Evolutionary conservation across 257 asterid genomes (phyloP).

Genomic region (Solanum ossicruentum): DNA sequence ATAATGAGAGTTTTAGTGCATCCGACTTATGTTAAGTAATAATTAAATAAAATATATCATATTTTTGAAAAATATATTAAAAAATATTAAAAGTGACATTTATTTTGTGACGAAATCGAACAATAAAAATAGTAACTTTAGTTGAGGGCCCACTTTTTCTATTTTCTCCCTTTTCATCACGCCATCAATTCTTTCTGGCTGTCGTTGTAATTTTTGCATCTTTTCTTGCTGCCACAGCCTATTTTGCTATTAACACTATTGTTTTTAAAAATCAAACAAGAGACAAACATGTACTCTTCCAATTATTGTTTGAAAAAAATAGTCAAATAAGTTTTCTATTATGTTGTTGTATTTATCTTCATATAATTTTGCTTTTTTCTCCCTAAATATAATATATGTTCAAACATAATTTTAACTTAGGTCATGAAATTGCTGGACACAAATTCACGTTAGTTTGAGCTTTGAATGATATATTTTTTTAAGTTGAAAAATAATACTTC

Average conservation of each 20-base stretch:
- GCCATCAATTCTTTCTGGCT: not conserved
- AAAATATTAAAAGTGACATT: not conserved
- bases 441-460: too few relatives aligned
- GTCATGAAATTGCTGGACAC: too few relatives aligned
- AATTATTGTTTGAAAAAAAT: not conserved
- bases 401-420: too few relatives aligned
- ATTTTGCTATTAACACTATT: not conserved
- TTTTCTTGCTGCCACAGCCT: not conserved
- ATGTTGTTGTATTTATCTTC: too few relatives aligned
- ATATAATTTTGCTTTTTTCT: too few relatives aligned
- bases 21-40: too few relatives aligned
- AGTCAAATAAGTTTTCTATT: not conserved
- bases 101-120: not conserved
- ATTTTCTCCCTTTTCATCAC: not conserved
- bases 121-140: not conserved
- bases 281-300: not conserved
- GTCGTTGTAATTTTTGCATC: not conserved
- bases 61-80: too few relatives aligned
- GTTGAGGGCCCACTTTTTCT: slow-evolving; percentile 2
- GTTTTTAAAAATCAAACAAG: not conserved
- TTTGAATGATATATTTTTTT: too few relatives aligned
- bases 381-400: too few relatives aligned
- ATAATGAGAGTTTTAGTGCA: too few relatives aligned
- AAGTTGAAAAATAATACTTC: too few relatives aligned
- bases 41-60: too few relatives aligned